Base-by-base conservation (phyloP, 345 rosid species). In the Bruguiera sexangula region DNA sequence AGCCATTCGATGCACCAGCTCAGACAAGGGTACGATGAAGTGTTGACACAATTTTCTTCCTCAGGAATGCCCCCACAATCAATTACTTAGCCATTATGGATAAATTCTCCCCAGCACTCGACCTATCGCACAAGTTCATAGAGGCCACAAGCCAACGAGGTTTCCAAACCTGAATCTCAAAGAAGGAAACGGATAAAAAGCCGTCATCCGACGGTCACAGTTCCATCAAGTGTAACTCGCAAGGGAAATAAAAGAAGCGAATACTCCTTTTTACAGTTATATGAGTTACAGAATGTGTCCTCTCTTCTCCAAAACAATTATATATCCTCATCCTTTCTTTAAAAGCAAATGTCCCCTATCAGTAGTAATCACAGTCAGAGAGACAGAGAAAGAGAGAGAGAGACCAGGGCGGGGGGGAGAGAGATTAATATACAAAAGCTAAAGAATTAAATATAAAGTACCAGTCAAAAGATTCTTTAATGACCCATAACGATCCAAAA, bases 21-120 rank as follows among this genome's bases (percentile, higher is more conserved):
- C 97, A 77, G 83, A 91, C 73, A 89, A 72, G 81, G 98, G 97
- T 97, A 93, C 91, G 84, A 60, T 73, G 61, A 73, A 53, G 55
- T 30, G 26, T 66, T 16, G 43, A 30, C 63, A 68, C 36, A 63
- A 26, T 60, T 37, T 50, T 65, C 66, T 30, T 31, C 0, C 66
- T 75, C 34, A 66, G 60, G 69, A 78, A 63, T 18, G 52, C 65
- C 64, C 62, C 72, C 59, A 51, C 65, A 65, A 63, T 51, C 76
- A 74, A 67, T 73, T 54, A 63, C 26, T 69, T 60, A 22, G 26
- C 76, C 81, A 62, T 71, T 73, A 54, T 53, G 63, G 67, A 43
- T 43, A 62, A 63, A 80, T 81, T 63, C 34, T 57, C 62, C n/a
- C 68, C 53, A 31, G 64, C 1, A n/a, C 24, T 65, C n/a, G 24